These are phyloP conservation scores for Mesostigma viride DNA, from an alignment of 139 green algal genomes.

Conservation along the genomic window DNA sequence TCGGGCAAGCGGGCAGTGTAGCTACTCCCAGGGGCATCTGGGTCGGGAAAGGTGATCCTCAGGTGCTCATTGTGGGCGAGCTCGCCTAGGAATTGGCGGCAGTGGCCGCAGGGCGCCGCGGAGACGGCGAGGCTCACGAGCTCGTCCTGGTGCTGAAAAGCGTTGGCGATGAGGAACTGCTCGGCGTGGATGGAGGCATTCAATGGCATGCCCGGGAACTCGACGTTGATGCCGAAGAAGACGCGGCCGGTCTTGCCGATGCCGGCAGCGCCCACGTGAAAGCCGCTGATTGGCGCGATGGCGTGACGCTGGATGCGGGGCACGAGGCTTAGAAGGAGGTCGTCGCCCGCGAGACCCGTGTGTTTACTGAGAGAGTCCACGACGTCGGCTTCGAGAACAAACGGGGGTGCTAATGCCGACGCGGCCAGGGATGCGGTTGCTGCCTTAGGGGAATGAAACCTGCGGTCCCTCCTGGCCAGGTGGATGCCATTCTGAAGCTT, in stretches of 20 bases:
- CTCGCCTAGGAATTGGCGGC: conserved; percentile 41
- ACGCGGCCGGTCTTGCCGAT: conserved; percentile 26
- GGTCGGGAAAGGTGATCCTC: conserved; percentile 13
- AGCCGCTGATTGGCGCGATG: conserved; percentile 36
- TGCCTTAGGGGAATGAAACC: too few species aligned
- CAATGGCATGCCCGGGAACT: conserved; percentile 36
- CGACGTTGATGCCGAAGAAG: conserved; percentile 42
- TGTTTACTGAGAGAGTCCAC: too few species aligned
- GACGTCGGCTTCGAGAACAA: too few species aligned
- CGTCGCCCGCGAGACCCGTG: too few species aligned
- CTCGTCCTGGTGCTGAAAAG: conserved; percentile 23
- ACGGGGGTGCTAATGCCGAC: too few species aligned
- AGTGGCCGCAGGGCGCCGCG: conserved; percentile 44
- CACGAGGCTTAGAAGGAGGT: too few species aligned
- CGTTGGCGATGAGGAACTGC: conserved; percentile 39
- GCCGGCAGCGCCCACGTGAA: conserved; percentile 34
- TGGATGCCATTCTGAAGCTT: too few species aligned
- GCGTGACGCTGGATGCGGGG: too few species aligned
- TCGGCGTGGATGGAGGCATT: conserved; percentile 42
- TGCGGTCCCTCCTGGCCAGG: too few species aligned
- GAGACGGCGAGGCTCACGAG: conserved; percentile 21
- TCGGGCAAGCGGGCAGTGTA: too few species aligned
- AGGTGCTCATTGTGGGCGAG: conserved; percentile 19
- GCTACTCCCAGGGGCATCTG: too few species aligned
- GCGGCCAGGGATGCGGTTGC: too few species aligned